A percentile compares a stretch with the other conserved stretches of the same genome.
Evolutionary conservation across 2,329 filamentous ascomycete species (phyloP).

Genomic region (Aspergillus sp.): DNA sequence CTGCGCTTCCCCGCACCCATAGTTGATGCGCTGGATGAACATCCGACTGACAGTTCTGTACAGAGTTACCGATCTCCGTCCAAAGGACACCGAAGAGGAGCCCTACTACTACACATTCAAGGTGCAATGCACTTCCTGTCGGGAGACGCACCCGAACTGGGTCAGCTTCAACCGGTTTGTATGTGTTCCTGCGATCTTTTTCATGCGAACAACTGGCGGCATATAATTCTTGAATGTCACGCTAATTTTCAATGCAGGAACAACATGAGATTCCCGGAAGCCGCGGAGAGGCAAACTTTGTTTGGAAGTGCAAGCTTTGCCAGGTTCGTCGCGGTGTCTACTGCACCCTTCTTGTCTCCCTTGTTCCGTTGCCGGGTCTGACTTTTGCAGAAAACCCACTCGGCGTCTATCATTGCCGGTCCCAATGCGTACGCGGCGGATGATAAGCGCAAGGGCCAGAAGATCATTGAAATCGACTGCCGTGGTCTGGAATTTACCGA

Average conservation of each 20-base stretch:
- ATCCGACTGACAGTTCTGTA: not conserved
- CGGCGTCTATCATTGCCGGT: constrained; percentile 75
- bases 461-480: constrained; percentile 89
- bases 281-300: constrained; percentile 94
- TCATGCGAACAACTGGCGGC: not conserved
- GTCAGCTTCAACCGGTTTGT: constrained; percentile 88
- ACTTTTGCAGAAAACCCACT: constrained; percentile 45
- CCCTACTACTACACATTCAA: constrained; percentile 98
- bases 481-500: constrained; percentile 88
- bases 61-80: constrained; percentile 87
- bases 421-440: constrained; percentile 64
- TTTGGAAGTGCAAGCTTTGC: constrained; percentile 99
- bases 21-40: not conserved
- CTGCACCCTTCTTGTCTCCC: not conserved
- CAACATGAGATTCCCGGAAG: constrained; percentile 88
- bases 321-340: constrained; percentile 61
- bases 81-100: constrained; percentile 73
- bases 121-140: constrained; percentile 96
- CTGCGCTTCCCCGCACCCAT: constrained; percentile 16
- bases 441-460: constrained; percentile 64
- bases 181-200: constrained; percentile 31
- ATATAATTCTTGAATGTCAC: not conserved
- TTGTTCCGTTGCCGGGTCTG: not conserved
- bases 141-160: constrained; percentile 83
- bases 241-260: constrained; percentile 57